Conservation (phyloP, 2,329 filamentous ascomycete species). For the Arthrinium puccinioides region DNA sequence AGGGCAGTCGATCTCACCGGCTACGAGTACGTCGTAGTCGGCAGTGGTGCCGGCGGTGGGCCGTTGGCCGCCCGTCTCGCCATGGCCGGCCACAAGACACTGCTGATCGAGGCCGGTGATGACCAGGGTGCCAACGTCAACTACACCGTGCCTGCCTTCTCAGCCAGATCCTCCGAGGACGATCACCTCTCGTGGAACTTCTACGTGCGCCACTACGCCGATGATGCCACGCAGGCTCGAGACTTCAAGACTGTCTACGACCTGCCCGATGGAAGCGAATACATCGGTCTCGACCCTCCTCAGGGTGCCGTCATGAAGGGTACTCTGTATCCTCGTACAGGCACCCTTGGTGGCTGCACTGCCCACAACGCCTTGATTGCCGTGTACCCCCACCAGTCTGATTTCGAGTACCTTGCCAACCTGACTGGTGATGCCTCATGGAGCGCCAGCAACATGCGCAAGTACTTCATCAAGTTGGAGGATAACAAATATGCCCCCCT, state of each 20-base stretch:
- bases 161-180: constrained; percentile 45
- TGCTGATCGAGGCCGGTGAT: constrained; percentile 53
- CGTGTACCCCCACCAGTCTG: constrained; percentile 43
- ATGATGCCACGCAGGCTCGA: constrained; percentile 40
- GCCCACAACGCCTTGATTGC: constrained; percentile 48
- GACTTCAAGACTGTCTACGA: constrained; percentile 52
- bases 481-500: constrained; percentile 47
- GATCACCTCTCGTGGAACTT: constrained; percentile 53
- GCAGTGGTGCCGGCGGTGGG: constrained; percentile 52
- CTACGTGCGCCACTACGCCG: constrained; percentile 52
- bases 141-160: constrained; percentile 46
- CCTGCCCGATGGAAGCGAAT: constrained; percentile 37
- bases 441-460: constrained; percentile 48
- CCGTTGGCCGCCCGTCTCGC: constrained; percentile 51
- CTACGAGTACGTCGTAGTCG: constrained; percentile 57
- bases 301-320: constrained; percentile 40
- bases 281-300: constrained; percentile 45
- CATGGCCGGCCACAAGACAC: constrained; percentile 47
- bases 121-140: constrained; percentile 41
- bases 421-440: constrained; percentile 50
- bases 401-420: constrained; percentile 44
- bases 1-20: constrained; percentile 18
- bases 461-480: constrained; percentile 48
- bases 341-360: constrained; percentile 49
- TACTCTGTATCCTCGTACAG: constrained; percentile 47